Percentiles rank a stretch among this genome's conserved stretches.
These are phyloP conservation scores for Petunia axillaris DNA, from an alignment of 257 asterid species.

Conservation along the genomic window DNA sequence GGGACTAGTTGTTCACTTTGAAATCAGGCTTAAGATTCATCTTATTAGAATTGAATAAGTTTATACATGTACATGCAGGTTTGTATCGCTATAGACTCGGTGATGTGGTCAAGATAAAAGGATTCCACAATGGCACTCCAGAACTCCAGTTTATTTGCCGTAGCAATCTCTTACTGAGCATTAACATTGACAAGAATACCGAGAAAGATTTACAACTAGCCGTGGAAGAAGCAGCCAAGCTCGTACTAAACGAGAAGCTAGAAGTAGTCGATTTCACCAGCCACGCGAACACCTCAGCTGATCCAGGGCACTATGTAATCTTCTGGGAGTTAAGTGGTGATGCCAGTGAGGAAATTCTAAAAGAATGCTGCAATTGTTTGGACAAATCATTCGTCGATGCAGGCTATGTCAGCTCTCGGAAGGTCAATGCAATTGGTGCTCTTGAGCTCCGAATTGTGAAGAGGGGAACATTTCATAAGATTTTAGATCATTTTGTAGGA, in stretches of 20 bases:
- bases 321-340: conserved; percentile 85
- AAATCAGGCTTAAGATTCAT: neutral
- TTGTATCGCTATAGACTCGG: conserved; percentile 86
- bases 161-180: conserved; percentile 72
- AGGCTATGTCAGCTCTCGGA: conserved; percentile 79
- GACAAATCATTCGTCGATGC: conserved; percentile 77
- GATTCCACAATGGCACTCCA: conserved; percentile 85
- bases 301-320: conserved; percentile 76
- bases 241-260: conserved; percentile 57
- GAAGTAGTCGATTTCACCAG: conserved; percentile 94
- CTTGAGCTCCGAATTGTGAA: conserved; percentile 70
- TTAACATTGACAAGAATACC: conserved; percentile 93
- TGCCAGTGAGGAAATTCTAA: conserved; percentile 49
- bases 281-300: conserved; percentile 55
- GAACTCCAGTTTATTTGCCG: conserved; percentile 86
- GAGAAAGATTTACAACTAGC: conserved; percentile 89
- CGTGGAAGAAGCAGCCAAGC: conserved; percentile 69
- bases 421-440: conserved; percentile 58
- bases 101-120: conserved; percentile 81
- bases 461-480: conserved; percentile 84
- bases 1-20: neutral
- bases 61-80: conserved; percentile 51
- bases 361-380: conserved; percentile 86
- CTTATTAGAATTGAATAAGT: neutral
- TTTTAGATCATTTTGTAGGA: conserved; percentile 84